phyloP scores from a whole-genome alignment of 208 protist genomes.

The Acanthamoeba lenticulata region DNA sequence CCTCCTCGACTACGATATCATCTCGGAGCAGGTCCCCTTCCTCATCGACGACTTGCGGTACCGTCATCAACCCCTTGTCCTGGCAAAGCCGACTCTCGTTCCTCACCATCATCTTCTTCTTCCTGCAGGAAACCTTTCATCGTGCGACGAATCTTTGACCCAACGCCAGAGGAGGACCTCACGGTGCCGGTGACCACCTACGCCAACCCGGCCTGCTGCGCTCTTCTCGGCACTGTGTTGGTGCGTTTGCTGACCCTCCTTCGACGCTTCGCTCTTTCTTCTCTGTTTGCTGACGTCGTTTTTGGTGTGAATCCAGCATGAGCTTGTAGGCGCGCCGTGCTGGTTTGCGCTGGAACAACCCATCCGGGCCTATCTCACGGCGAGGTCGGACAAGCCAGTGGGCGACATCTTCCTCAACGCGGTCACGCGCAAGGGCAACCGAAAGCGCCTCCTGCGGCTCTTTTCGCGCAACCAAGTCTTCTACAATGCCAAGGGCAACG shows the following conservation, averaged over 20 bases:
- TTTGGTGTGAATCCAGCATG: neutral
- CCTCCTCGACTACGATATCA: conserved; percentile 9
- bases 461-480: conserved; percentile 26
- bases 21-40: neutral
- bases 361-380: neutral
- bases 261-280: neutral
- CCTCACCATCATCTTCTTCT: too few species aligned
- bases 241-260: neutral
- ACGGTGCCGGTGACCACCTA: neutral
- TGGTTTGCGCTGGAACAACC: conserved; percentile 1
- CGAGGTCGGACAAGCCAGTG: neutral
- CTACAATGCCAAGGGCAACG: conserved; percentile 15
- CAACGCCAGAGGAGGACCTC: conserved; percentile 2
- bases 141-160: conserved; percentile 7
- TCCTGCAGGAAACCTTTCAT: neutral
- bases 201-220: neutral
- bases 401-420: conserved; percentile 21
- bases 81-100: too few species aligned
- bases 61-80: too few species aligned
- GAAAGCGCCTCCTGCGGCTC: neutral
- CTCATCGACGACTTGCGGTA: conserved; percentile 15
- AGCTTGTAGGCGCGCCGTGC: neutral
- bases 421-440: conserved; percentile 22
- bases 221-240: neutral
- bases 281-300: neutral